phyloP scores from a whole-genome alignment of 2,329 filamentous ascomycete species.

The Podosphaera xanthii region DNA sequence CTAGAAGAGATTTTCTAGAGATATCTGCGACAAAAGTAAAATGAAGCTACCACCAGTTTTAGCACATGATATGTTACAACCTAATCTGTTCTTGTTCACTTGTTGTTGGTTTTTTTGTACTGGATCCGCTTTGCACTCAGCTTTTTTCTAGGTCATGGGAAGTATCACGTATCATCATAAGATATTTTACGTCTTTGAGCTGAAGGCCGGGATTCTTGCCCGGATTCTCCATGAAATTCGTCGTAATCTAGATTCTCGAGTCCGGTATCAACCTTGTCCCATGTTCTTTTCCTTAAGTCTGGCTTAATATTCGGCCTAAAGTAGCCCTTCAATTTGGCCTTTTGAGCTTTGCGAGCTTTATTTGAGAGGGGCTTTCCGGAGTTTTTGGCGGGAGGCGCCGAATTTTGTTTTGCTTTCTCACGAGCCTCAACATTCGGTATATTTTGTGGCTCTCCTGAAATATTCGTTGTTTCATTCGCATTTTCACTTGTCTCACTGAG shows the following conservation, averaged over 20 bases:
- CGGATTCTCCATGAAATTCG: slow-evolving; percentile 17
- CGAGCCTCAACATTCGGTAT: slow-evolving; percentile 5
- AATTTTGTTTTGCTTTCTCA: slow-evolving; percentile 4
- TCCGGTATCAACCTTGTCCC: slow-evolving; percentile 40
- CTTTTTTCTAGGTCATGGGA: not conserved
- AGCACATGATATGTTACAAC: too few relatives aligned
- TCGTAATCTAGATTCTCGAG: slow-evolving; percentile 38
- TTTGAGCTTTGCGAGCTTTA: slow-evolving; percentile 9
- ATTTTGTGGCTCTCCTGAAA: not conserved
- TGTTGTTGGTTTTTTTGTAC: too few relatives aligned
- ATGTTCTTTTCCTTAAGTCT: slow-evolving; percentile 41
- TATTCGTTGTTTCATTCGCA: not conserved
- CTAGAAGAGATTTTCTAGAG: too few relatives aligned
- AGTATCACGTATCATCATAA: slow-evolving; percentile 20
- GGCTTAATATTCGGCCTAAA: slow-evolving; percentile 26
- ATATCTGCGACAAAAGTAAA: too few relatives aligned
- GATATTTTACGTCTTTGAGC: slow-evolving; percentile 24
- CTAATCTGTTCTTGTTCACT: too few relatives aligned
- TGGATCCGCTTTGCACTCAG: too few relatives aligned
- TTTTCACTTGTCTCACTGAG: slow-evolving; percentile 7
- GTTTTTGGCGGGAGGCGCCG: not conserved
- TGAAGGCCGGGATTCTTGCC: slow-evolving; percentile 10
- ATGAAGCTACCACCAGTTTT: too few relatives aligned
- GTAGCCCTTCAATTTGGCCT: slow-evolving; percentile 11
- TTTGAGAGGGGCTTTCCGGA: slow-evolving; percentile 3